Base-by-base conservation (phyloP, 441 rosid species). In the Pelargonium citronellum region DNA sequence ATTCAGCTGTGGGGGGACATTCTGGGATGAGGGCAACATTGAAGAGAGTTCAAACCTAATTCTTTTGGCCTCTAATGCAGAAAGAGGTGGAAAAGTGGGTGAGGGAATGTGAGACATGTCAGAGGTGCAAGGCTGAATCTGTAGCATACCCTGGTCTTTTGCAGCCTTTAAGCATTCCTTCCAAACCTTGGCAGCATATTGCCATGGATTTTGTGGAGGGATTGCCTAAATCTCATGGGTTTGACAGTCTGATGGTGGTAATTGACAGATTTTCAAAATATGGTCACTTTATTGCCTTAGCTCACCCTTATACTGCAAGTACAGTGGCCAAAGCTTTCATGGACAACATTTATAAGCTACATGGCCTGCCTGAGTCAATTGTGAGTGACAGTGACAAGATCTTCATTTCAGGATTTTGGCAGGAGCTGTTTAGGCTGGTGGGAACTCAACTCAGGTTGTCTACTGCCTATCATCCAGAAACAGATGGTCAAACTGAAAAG, bases 121-220 rank as follows among this genome's bases (percentile, higher is more conserved):
- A 69, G 9, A 2, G 22, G 8, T 19, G 3, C 15, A 74, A 51
- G 22, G 41, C 27, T 2, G 51, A 24, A n/a, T 20, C 24, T 9
- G 4, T 11, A 0, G 27, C 16, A 0, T 16, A 17, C 5, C 8
- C 44, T 0, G 43, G 57, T 0, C n/a, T 67, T 5, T 7, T 46
- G 0, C 76, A 73, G 34, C 60, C 70, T 2, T 10, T 69, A 1
- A 37, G 58, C 0, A 3, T 43, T 2, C 69, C 58, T 0, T 7
- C 8, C 1, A 7, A 6, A 30, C 5, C 66, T 0, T 75, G 63
- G 62, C 20, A n/a, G 0, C 74, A 75, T 17, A 43, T 75, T 7
- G 10, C 30, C 2, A 20, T 70, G 13, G 78, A 70, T 7, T 75
- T 75, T 51, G 46, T 60, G 0, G 43, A 16, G n/a, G 20, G 69